These are phyloP conservation scores for Lipomyces yamanashiensis DNA, from an alignment of 805 yeast species.

Conservation along the genomic window DNA sequence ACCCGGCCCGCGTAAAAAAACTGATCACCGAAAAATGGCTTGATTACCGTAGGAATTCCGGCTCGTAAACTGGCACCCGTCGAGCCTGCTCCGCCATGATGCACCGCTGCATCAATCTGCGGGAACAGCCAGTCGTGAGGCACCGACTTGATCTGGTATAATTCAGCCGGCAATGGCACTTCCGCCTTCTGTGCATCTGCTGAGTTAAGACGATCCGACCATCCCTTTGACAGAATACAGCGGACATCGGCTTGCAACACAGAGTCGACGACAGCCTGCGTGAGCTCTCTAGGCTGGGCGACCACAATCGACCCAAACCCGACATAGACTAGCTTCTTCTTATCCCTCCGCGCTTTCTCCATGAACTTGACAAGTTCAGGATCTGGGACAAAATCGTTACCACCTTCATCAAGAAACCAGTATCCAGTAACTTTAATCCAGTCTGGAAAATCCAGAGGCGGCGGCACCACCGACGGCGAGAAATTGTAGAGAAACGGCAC, in stretches of 20 bases:
- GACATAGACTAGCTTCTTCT: conserved; percentile 79
- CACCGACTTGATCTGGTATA: conserved; percentile 70
- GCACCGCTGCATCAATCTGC: conserved; percentile 89
- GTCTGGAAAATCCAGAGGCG: conserved; percentile 89
- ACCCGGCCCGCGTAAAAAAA: conserved; percentile 87
- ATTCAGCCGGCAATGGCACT: conserved; percentile 63
- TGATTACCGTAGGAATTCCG: conserved; percentile 87
- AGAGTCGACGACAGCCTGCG: conserved; percentile 77
- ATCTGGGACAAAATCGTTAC: conserved; percentile 64
- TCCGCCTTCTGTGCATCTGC: conserved; percentile 48
- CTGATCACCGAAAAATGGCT: conserved; percentile 97
- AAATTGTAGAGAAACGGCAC: conserved; percentile 89
- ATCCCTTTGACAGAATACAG: conserved; percentile 89
- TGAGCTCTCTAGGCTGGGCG: conserved; percentile 74
- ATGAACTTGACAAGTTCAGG: conserved; percentile 62
- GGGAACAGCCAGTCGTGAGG: conserved; percentile 97
- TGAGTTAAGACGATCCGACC: conserved; percentile 76
- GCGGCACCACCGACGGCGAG: conserved; percentile 87
- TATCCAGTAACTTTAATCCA: conserved; percentile 97
- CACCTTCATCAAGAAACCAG: conserved; percentile 83
- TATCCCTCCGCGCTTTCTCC: conserved; percentile 58
- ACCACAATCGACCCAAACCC: conserved; percentile 98
- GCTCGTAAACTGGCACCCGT: conserved; percentile 89
- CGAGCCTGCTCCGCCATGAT: conserved; percentile 97
- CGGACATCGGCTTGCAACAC: conserved; percentile 79